Evolutionary conservation across 306 rosid species (phyloP).

Genomic region (Cucumis hystrix): DNA sequence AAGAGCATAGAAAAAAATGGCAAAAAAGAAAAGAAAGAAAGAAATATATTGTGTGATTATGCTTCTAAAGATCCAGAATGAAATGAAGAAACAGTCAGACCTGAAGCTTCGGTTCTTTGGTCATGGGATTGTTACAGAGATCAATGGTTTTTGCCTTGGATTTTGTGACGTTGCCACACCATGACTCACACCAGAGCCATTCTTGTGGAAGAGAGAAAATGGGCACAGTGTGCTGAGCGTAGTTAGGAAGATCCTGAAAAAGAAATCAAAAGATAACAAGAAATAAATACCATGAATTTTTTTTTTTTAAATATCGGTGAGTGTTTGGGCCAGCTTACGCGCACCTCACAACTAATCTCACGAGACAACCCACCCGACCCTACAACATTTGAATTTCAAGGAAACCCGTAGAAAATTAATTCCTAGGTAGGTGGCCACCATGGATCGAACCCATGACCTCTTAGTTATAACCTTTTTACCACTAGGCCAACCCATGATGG

Average conservation of each 20-base stretch:
- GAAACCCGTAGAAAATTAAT: too few relatives aligned
- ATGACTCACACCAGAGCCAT: constrained; percentile 99
- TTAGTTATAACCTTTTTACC: too few relatives aligned
- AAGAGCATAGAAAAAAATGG: not conserved
- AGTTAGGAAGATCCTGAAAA: constrained; percentile 98
- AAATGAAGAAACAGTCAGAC: constrained; percentile 18
- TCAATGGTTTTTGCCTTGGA: constrained; percentile 90
- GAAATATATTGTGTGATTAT: not conserved
- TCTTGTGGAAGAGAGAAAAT: constrained; percentile 94
- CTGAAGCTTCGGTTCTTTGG: constrained; percentile 98
- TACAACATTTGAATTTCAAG: too few relatives aligned
- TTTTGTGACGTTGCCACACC: constrained; percentile 98
- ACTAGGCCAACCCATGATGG: too few relatives aligned
- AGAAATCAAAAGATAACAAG: not conserved
- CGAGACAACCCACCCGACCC: too few relatives aligned
- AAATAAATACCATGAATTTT: not conserved
- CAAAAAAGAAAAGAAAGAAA: too few relatives aligned
- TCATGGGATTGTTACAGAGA: constrained; percentile 99
- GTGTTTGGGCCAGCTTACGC: too few relatives aligned
- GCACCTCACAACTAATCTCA: too few relatives aligned
- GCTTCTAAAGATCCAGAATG: not conserved
- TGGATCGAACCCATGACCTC: too few relatives aligned
- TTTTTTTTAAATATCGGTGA: too few relatives aligned
- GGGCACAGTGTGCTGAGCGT: constrained; percentile 92
- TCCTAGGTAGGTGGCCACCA: too few relatives aligned